Evolutionary conservation across 768 basidiomycete genomes (phyloP).

Genomic region (Trametes punicea): DNA sequence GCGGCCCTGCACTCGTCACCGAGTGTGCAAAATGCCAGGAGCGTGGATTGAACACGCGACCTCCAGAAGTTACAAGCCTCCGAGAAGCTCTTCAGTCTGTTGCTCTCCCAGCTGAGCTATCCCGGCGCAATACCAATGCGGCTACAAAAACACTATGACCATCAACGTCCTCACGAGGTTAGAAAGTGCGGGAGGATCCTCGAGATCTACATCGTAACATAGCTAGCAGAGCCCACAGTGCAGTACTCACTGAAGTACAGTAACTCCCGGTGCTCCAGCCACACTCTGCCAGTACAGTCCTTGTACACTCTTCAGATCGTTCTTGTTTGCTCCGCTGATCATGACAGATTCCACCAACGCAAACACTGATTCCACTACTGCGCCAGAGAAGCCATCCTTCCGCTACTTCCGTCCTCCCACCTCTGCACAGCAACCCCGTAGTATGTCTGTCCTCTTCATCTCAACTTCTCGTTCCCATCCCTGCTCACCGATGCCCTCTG

Average conservation of each 20-base stretch:
- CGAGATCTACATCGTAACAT: not conserved
- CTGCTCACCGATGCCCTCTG: not conserved
- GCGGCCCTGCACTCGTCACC: no score
- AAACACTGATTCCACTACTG: not conserved
- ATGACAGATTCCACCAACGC: not conserved
- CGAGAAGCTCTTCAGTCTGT: conserved; percentile 30
- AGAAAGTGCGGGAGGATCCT: not conserved
- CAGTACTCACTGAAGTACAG: no score
- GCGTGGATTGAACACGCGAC: conserved; percentile 4
- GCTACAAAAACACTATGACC: no score
- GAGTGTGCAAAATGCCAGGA: not conserved
- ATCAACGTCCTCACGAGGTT: not conserved
- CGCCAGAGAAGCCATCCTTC: conserved; percentile 9
- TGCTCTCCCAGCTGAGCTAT: conserved; percentile 36
- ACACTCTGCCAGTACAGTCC: not conserved
- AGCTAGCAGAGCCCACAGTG: no score
- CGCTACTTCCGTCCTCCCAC: conserved; percentile 24
- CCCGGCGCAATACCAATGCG: conserved; percentile 17
- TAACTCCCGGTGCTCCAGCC: not conserved
- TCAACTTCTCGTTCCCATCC: not conserved
- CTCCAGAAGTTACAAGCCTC: not conserved
- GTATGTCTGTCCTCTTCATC: conserved; percentile 12
- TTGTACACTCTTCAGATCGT: no score
- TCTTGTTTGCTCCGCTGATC: no score
- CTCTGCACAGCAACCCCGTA: conserved; percentile 11